A percentile compares a stretch with the other conserved stretches of the same genome.
Conservation (phyloP, 2,329 filamentous ascomycete species). For the Apiospora rasikravindrae region DNA sequence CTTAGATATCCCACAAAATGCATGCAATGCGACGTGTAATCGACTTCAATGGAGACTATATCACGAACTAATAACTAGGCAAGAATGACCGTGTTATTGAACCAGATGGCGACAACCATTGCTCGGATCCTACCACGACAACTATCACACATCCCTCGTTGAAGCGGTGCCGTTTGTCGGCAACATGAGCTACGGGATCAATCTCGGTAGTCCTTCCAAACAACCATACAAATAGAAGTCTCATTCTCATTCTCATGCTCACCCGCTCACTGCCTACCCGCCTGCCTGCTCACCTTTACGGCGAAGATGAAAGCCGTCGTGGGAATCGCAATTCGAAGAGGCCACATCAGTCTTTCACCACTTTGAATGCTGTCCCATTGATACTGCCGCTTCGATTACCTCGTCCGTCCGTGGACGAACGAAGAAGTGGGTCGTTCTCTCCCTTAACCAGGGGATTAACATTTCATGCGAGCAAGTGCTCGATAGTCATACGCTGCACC, state of each 20-base stretch:
- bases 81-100: not conserved
- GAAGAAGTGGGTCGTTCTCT: too few relatives aligned
- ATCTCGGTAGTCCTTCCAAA: not conserved
- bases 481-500: not conserved
- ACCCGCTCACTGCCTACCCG: not conserved
- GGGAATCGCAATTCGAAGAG: too few relatives aligned
- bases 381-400: too few relatives aligned
- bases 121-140: not conserved
- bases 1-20: too few relatives aligned
- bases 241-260: not conserved
- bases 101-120: not conserved
- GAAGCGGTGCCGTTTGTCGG: not conserved
- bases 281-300: not conserved
- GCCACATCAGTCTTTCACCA: too few relatives aligned
- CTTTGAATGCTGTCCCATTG: too few relatives aligned
- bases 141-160: not conserved
- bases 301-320: not conserved
- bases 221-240: not conserved
- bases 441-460: not conserved
- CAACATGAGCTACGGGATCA: not conserved
- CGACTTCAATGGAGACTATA: not conserved
- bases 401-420: too few relatives aligned
- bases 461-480: not conserved
- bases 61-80: not conserved
- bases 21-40: not conserved